Conservation (phyloP, 2,329 filamentous ascomycete genomes). For the Elsinoe perseae region DNA sequence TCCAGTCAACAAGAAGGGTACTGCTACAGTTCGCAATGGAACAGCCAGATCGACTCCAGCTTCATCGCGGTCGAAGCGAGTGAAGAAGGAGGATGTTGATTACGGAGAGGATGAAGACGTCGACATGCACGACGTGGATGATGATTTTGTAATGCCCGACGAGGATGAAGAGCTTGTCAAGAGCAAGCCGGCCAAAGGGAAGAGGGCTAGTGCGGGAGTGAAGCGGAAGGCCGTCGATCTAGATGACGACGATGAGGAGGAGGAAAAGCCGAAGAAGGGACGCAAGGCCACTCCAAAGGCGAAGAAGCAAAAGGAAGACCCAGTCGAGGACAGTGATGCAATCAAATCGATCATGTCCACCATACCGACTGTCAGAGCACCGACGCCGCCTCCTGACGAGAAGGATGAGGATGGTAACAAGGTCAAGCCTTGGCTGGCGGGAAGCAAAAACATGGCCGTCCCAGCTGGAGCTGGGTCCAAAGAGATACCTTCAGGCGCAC, state of each 20-base stretch:
- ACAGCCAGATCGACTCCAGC: conserved; percentile 25
- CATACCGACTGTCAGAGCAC: conserved; percentile 74
- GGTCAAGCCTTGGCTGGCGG: conserved; percentile 55
- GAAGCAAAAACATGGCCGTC: conserved; percentile 44
- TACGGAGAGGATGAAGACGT: conserved; percentile 40
- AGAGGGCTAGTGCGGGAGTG: conserved; percentile 29
- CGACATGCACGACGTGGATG: conserved; percentile 46
- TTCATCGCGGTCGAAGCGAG: conserved; percentile 37
- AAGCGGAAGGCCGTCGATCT: conserved; percentile 55
- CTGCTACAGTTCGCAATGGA: conserved; percentile 1
- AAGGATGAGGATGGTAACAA: conserved; percentile 61
- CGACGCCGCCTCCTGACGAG: conserved; percentile 65
- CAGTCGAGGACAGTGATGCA: conserved; percentile 58
- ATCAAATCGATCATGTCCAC: conserved; percentile 81
- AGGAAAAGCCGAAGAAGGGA: conserved; percentile 53
- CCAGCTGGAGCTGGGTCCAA: conserved; percentile 56
- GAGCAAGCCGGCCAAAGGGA: conserved; percentile 35
- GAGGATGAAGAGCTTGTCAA: conserved; percentile 35
- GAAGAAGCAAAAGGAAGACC: conserved; percentile 56
- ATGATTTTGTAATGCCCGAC: conserved; percentile 40
- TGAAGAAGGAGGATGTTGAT: conserved; percentile 33
- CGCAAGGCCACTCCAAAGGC: conserved; percentile 49
- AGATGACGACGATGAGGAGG: conserved; percentile 48
- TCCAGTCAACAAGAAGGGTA: conserved; percentile 46
- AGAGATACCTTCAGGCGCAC: conserved; percentile 72